Conservation (phyloP, 2,329 filamentous ascomycete species). For the Rhinocladiella similis region DNA sequence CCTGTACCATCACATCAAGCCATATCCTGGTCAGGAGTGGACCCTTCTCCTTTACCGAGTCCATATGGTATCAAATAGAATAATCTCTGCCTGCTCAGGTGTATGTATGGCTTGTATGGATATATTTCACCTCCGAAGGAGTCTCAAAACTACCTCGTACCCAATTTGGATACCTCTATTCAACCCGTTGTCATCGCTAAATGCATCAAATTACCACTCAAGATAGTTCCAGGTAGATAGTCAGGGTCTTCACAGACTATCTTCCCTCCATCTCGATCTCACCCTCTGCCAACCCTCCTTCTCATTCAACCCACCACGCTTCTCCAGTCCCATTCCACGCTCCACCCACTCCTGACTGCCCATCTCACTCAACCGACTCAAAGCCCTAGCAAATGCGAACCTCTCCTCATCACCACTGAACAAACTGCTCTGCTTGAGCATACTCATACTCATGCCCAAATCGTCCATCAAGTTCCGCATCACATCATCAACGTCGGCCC, state of each 20-base stretch:
- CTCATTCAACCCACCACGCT: slow-evolving; percentile 45
- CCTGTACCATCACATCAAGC: no score
- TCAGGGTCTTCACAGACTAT: slow-evolving; percentile 40
- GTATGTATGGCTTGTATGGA: no score
- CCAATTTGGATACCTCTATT: no score
- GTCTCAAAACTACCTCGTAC: no score
- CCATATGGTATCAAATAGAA: no score
- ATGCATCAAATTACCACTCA: no score
- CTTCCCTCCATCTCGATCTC: slow-evolving; percentile 52
- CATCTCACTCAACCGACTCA: slow-evolving; percentile 88
- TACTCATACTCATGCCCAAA: slow-evolving; percentile 77
- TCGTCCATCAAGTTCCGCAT: slow-evolving; percentile 86
- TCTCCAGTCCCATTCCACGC: slow-evolving; percentile 59
- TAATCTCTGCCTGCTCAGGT: no score
- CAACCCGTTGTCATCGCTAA: no score
- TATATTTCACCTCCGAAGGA: no score
- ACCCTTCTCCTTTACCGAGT: slow-evolving; percentile 21
- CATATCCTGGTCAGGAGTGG: no score
- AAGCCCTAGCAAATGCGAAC: slow-evolving; percentile 89
- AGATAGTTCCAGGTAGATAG: no score
- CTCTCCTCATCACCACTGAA: slow-evolving; percentile 95
- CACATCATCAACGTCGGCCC: slow-evolving; percentile 61
- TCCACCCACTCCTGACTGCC: slow-evolving; percentile 94
- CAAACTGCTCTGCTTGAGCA: slow-evolving; percentile 80
- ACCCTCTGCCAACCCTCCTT: slow-evolving; percentile 50